Evolutionary conservation across 352 stramenopile genomes (phyloP).

Genomic region (Phytophthora syringae): DNA sequence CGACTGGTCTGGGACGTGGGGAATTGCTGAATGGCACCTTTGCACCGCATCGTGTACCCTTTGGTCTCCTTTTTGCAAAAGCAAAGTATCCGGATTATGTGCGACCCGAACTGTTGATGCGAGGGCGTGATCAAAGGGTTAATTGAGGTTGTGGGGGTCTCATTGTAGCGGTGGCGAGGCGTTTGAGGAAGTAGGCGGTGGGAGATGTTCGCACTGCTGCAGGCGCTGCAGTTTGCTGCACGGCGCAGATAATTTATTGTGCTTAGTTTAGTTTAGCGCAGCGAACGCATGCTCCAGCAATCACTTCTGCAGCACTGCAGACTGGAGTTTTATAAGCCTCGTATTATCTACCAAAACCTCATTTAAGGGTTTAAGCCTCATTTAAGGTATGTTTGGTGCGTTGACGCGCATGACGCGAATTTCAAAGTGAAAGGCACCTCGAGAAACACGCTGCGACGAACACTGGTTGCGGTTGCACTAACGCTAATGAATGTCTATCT

Average conservation of each 20-base stretch:
- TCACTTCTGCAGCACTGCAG: too few species aligned
- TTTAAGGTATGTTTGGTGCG: constrained; percentile 1
- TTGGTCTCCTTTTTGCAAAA: too few species aligned
- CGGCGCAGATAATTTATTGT: too few species aligned
- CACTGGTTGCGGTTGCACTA: background rate
- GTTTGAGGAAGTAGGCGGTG: too few species aligned
- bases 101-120: constrained; percentile 21
- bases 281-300: too few species aligned
- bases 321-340: too few species aligned
- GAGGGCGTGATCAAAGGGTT: constrained; percentile 11
- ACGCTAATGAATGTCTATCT: background rate
- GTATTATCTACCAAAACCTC: background rate
- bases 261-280: too few species aligned
- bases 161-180: background rate
- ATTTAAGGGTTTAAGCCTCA: constrained; percentile 1
- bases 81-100: too few species aligned
- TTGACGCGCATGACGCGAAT: constrained; percentile 24
- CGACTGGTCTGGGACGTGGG: background rate
- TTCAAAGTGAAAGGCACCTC: constrained; percentile 17
- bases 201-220: too few species aligned
- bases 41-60: too few species aligned
- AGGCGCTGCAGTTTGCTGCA: background rate
- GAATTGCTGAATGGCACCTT: constrained; percentile 24
- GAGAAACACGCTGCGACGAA: constrained; percentile 25
- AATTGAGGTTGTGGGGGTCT: background rate